Percentiles rank a stretch among this genome's conserved stretches.
These are phyloP conservation scores for Aspergillus sp. DNA, from an alignment of 2,329 filamentous ascomycete species.

Conservation along the genomic window DNA sequence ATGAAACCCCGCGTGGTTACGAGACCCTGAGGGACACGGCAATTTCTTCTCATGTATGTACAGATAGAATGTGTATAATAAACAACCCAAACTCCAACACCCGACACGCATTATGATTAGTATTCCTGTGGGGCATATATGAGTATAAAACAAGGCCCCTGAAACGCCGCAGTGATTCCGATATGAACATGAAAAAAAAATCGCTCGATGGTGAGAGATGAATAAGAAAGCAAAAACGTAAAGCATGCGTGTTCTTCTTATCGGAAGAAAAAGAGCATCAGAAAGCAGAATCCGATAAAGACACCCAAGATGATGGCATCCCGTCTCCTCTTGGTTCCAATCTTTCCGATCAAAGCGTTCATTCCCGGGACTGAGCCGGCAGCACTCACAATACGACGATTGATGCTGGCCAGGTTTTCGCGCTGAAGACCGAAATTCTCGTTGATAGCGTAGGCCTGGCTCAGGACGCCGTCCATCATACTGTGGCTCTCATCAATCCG, in stretches of 20 bases:
- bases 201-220: too few species aligned
- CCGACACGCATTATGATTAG: constrained; percentile 2
- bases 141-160: too few species aligned
- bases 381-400: constrained; percentile 81
- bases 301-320: constrained; percentile 89
- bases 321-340: constrained; percentile 89
- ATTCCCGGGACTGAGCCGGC: constrained; percentile 90
- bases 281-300: constrained; percentile 88
- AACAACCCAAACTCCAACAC: constrained; percentile 2
- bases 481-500: constrained; percentile 85
- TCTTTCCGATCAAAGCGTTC: constrained; percentile 85
- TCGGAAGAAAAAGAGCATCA: constrained; percentile 76
- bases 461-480: constrained; percentile 83
- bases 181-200: too few species aligned
- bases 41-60: constrained; percentile 9
- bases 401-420: constrained; percentile 83
- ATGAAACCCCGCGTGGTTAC: constrained; percentile 15
- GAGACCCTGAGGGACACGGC: constrained; percentile 2
- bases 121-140: background rate
- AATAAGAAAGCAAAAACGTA: constrained; percentile 1
- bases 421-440: constrained; percentile 84
- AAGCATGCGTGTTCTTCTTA: constrained; percentile 35
- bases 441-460: constrained; percentile 94
- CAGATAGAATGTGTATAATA: constrained; percentile 8
- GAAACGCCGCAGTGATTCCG: too few species aligned